Percentiles rank a stretch among this genome's conserved stretches.
Conservation (phyloP, 768 basidiomycete genomes). For the Tylopilus intermedius region DNA sequence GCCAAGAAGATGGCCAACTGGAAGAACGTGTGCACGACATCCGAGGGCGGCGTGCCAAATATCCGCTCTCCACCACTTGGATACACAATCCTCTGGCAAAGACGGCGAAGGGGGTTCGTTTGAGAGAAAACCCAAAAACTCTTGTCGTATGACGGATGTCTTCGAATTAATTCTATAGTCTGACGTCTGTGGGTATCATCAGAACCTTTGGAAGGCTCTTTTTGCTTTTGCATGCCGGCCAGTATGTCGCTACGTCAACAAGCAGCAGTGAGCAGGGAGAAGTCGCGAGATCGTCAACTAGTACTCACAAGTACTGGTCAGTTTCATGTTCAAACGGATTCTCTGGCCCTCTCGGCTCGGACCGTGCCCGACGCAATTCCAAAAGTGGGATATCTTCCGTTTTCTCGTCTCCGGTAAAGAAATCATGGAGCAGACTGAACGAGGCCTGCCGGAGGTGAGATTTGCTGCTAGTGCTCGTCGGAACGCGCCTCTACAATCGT, state of each 20-base stretch:
- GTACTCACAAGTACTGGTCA: slow-evolving; percentile 68
- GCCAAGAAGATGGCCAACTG: slow-evolving; percentile 68
- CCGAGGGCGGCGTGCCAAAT: slow-evolving; percentile 68
- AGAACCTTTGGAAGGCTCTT: slow-evolving; percentile 47
- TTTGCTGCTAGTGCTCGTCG: slow-evolving; percentile 25
- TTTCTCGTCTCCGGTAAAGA: slow-evolving; percentile 57
- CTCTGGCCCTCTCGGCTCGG: slow-evolving; percentile 27
- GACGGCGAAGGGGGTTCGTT: slow-evolving; percentile 60
- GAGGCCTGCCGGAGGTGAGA: slow-evolving; percentile 52
- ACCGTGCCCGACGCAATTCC: slow-evolving; percentile 40
- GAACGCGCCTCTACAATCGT: slow-evolving; percentile 4
- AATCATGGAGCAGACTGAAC: slow-evolving; percentile 53
- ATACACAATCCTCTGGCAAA: slow-evolving; percentile 79
- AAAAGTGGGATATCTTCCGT: slow-evolving; percentile 56
- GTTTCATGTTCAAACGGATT: slow-evolving; percentile 51
- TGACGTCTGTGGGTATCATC: slow-evolving; percentile 63
- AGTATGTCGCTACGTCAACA: slow-evolving; percentile 53
- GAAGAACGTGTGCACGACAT: slow-evolving; percentile 63
- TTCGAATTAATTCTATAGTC: slow-evolving; percentile 81
- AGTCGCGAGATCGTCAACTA: not conserved
- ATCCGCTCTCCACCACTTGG: slow-evolving; percentile 85
- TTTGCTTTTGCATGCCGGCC: slow-evolving; percentile 48
- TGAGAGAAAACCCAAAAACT: slow-evolving; percentile 88
- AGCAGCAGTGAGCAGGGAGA: slow-evolving; percentile 3
- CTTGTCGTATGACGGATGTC: slow-evolving; percentile 86